These are phyloP conservation scores for Dionaea muscipula DNA, from an alignment of 179 eudicot genomes.

Conservation along the genomic window DNA sequence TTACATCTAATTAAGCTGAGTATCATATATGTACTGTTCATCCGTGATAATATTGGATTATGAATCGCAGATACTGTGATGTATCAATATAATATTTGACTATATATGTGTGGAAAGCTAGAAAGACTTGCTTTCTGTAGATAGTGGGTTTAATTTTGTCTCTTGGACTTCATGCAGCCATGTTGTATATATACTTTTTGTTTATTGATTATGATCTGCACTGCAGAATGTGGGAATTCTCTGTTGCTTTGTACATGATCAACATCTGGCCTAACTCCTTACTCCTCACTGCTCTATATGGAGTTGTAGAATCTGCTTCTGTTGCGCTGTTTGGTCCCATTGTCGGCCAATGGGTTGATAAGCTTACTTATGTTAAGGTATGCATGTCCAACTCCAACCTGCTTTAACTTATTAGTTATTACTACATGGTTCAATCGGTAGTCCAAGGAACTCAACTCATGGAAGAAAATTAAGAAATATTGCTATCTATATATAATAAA, in stretches of 20 bases:
- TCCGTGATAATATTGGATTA: too few species aligned
- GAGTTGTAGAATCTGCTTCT: slow-evolving; percentile 80
- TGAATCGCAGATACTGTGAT: too few species aligned
- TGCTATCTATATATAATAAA: not conserved
- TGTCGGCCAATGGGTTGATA: slow-evolving; percentile 60
- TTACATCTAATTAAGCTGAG: too few species aligned
- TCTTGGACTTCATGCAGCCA: not conserved
- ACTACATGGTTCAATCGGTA: not conserved
- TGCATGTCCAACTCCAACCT: slow-evolving; percentile 1
- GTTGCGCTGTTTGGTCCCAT: slow-evolving; percentile 63
- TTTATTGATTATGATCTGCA: not conserved
- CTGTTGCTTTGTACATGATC: slow-evolving; percentile 90
- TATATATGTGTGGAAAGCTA: too few species aligned
- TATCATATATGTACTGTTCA: too few species aligned
- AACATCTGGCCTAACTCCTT: slow-evolving; percentile 69
- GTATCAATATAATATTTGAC: too few species aligned
- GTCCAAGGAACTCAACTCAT: not conserved
- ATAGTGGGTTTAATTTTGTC: not conserved
- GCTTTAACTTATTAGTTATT: too few species aligned
- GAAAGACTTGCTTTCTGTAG: too few species aligned
- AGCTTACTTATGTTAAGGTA: slow-evolving; percentile 57
- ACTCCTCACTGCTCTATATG: slow-evolving; percentile 73
- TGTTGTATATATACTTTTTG: not conserved
- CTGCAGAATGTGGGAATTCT: slow-evolving; percentile 94
- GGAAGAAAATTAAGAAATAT: too few species aligned